These are phyloP conservation scores for Podospora pseudopauciseta DNA, from an alignment of 495 filamentous ascomycete genomes.

Conservation along the genomic window DNA sequence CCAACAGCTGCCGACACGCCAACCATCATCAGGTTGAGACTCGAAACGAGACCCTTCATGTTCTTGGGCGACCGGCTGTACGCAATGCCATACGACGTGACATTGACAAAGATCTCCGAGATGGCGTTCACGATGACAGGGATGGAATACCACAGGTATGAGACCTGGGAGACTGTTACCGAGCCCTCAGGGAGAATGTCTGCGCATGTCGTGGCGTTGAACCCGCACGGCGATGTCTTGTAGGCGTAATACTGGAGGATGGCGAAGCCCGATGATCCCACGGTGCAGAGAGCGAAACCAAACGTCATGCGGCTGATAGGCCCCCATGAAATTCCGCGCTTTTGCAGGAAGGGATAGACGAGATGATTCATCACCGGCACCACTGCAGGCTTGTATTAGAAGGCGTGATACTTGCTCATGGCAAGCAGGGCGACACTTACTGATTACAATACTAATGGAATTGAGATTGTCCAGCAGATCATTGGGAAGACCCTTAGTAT, in stretches of 20 bases:
- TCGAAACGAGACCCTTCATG: constrained; percentile 67
- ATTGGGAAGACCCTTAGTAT: constrained; percentile 67
- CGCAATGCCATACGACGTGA: constrained; percentile 69
- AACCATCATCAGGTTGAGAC: constrained; percentile 60
- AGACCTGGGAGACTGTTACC: neutral
- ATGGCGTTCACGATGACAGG: constrained; percentile 54
- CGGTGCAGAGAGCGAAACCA: constrained; percentile 62
- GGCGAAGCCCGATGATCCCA: constrained; percentile 63
- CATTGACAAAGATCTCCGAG: constrained; percentile 65
- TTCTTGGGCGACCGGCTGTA: constrained; percentile 65
- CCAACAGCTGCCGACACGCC: constrained; percentile 58
- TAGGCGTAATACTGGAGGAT: constrained; percentile 72
- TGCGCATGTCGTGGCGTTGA: constrained; percentile 44
- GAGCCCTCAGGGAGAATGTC: constrained; percentile 19
- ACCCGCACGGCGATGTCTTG: constrained; percentile 48
- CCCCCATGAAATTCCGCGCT: constrained; percentile 58
- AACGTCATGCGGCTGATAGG: constrained; percentile 72
- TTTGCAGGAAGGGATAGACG: constrained; percentile 65
- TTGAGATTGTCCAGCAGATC: constrained; percentile 77
- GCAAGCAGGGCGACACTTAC: neutral
- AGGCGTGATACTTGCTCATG: neutral
- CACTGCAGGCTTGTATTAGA: constrained; percentile 23
- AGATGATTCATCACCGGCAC: constrained; percentile 63
- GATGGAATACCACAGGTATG: constrained; percentile 46
- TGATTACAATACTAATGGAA: constrained; percentile 65